Base-by-base conservation (phyloP, 495 filamentous ascomycete genomes). In the Talaromyces trachyspermus region DNA sequence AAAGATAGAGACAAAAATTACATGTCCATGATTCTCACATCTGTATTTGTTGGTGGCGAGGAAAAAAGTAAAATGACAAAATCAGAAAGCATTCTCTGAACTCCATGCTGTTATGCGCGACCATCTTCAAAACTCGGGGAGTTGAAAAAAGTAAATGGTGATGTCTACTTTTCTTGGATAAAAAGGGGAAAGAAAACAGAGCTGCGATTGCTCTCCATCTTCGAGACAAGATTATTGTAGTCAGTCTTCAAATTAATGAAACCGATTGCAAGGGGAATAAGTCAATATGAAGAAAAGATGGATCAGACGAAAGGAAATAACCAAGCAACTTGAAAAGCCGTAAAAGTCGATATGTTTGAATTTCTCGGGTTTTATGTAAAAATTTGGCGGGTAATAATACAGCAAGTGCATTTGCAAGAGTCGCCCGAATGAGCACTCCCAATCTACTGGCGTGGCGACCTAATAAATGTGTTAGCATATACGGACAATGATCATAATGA, bases 401-500 rank as follows among this genome's bases (percentile, higher is more conserved):
- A 72, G 58, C 56, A 58, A 59, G 18, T 6, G 29, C 3, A 36
- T 26, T 48, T 41, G 33, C 24, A 41, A 25, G 41, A 32, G 12
- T 7, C 22, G 24, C 35, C 24, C 12, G 10, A 29, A 29, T 40
- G 14, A 49, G 14, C 36, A 23, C 37, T 30, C 30, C 24, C 45
- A 30, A 48, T 58, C 69, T 50, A 68, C 63, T 67, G 73, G 55
- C 68, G 72, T 51, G 63, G 77, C 60, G 69, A 77, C 62, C 74
- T 78, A 54, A 54, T 49, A 54, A 24, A 36, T 43, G 32, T 24
- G 61, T 61, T 58, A 67, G 60, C 30, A 26, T 27, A 9, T 3
- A 42, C 29, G 5, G 17, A 32, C 12, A 14, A 24, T 2, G 38
- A 14, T 32, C 10, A 32, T 10, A n/a, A n/a, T n/a, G n/a, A n/a